Conservation (phyloP, 805 yeast genomes). For the Myxozyma geophila region DNA sequence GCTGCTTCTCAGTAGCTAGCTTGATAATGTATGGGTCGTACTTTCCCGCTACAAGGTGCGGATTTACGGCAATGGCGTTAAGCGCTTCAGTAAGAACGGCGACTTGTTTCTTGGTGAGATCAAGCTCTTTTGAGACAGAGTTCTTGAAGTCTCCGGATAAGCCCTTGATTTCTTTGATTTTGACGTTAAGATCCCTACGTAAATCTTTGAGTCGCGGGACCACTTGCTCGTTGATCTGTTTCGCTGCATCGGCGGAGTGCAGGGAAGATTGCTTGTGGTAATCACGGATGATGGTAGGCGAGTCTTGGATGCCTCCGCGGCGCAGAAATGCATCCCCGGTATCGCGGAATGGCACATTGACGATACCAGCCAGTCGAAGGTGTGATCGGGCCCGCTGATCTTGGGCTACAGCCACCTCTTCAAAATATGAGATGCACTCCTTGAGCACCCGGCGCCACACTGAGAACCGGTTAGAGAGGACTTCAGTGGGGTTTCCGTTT, state of each 20-base stretch:
- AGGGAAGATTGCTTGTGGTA: constrained; percentile 66
- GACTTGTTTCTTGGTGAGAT: constrained; percentile 31
- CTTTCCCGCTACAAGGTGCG: constrained; percentile 53
- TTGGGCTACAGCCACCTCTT: constrained; percentile 80
- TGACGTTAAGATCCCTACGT: constrained; percentile 75
- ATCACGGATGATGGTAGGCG: constrained; percentile 37
- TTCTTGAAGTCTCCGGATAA: constrained; percentile 84
- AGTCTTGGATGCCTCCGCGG: constrained; percentile 42
- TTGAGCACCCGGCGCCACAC: constrained; percentile 85
- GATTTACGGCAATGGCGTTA: constrained; percentile 49
- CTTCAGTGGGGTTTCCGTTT: constrained; percentile 79
- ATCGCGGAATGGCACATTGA: constrained; percentile 50
- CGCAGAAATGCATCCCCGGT: constrained; percentile 45
- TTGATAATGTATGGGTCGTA: constrained; percentile 85
- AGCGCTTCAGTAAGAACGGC: constrained; percentile 56
- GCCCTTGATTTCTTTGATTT: constrained; percentile 84
- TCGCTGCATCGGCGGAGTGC: constrained; percentile 60
- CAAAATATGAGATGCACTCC: constrained; percentile 73
- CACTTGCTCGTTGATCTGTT: constrained; percentile 63
- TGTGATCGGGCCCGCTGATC: constrained; percentile 89
- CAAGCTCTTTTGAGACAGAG: constrained; percentile 69
- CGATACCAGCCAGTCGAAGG: constrained; percentile 77
- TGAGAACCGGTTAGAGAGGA: constrained; percentile 77
- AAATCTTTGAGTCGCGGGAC: constrained; percentile 61
- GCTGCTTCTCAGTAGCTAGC: constrained; percentile 70